Evolutionary conservation across 164 flowering plant genomes (phyloP).

Genomic region (Vitis rotundifolia): DNA sequence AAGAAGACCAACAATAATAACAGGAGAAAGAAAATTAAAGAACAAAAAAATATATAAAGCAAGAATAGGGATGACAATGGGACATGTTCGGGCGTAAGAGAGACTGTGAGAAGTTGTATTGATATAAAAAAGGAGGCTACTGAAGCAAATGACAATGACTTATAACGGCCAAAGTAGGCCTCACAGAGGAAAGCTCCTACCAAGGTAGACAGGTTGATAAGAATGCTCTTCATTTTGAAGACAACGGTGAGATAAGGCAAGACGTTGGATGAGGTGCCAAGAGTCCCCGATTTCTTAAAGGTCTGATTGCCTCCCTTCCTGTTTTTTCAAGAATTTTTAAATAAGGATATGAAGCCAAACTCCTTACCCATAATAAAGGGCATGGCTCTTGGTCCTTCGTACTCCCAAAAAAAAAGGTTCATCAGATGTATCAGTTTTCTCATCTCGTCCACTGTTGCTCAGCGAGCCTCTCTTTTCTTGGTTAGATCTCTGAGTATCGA

Average conservation of each 20-base stretch:
- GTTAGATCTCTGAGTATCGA: too few relatives aligned
- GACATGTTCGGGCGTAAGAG: too few relatives aligned
- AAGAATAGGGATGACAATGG: too few relatives aligned
- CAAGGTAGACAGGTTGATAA: slow-evolving; percentile 50
- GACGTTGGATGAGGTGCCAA: slow-evolving; percentile 59
- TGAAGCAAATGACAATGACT: slow-evolving; percentile 53
- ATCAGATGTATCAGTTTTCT: neutral
- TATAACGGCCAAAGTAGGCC: slow-evolving; percentile 61
- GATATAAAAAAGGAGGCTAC: slow-evolving; percentile 55
- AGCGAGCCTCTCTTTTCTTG: too few relatives aligned
- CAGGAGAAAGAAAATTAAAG: too few relatives aligned
- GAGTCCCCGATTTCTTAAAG: slow-evolving; percentile 72
- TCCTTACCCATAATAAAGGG: slow-evolving; percentile 37
- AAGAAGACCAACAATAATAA: neutral
- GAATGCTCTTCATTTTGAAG: slow-evolving; percentile 57
- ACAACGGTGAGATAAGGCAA: slow-evolving; percentile 53
- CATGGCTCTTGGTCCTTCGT: slow-evolving; percentile 37
- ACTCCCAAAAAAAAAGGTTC: slow-evolving; percentile 8
- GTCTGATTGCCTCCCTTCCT: slow-evolving; percentile 67
- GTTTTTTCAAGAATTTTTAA: neutral
- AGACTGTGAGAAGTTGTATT: too few relatives aligned
- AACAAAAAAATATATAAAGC: too few relatives aligned
- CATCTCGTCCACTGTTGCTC: slow-evolving; percentile 9
- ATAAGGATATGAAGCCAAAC: neutral
- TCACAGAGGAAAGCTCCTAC: slow-evolving; percentile 73